Evolutionary conservation across 345 rosid species (phyloP).

Genomic region (Moricandia moricandioides): DNA sequence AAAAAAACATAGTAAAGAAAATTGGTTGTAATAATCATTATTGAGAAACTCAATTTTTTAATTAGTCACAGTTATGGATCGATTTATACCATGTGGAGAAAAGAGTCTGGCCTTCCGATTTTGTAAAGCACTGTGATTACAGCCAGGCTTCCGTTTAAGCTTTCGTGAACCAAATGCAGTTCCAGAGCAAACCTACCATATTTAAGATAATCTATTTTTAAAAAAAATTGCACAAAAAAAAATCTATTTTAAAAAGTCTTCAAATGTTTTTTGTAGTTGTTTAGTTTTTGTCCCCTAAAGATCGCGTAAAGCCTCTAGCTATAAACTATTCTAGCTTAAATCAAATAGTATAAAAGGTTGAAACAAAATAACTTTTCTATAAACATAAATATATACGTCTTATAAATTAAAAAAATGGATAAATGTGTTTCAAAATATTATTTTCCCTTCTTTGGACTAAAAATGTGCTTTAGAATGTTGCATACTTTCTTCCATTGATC

Average conservation of each 20-base stretch:
- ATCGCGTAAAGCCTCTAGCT: no score
- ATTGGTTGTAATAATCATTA: neutral
- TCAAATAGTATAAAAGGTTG: neutral
- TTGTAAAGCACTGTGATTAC: constrained; percentile 72
- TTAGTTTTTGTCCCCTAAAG: no score
- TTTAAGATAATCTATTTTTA: neutral
- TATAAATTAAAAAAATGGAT: neutral
- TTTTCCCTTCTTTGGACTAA: neutral
- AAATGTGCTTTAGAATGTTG: neutral
- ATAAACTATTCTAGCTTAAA: neutral
- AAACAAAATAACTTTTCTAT: neutral
- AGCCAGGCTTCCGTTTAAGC: constrained; percentile 50
- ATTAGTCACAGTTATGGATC: neutral
- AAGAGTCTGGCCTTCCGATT: constrained; percentile 63
- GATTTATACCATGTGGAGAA: constrained; percentile 50
- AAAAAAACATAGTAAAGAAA: neutral
- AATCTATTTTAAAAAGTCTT: no score
- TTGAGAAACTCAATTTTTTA: constrained; percentile 1
- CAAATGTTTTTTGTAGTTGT: no score
- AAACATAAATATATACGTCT: neutral
- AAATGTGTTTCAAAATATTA: neutral
- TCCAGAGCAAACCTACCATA: constrained; percentile 57
- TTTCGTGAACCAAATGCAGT: constrained; percentile 76
- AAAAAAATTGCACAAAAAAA: neutral
- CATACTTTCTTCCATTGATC: constrained; percentile 59